Base-by-base conservation (phyloP, 163 green algal species). In the Scenedesmus sp. region DNA sequence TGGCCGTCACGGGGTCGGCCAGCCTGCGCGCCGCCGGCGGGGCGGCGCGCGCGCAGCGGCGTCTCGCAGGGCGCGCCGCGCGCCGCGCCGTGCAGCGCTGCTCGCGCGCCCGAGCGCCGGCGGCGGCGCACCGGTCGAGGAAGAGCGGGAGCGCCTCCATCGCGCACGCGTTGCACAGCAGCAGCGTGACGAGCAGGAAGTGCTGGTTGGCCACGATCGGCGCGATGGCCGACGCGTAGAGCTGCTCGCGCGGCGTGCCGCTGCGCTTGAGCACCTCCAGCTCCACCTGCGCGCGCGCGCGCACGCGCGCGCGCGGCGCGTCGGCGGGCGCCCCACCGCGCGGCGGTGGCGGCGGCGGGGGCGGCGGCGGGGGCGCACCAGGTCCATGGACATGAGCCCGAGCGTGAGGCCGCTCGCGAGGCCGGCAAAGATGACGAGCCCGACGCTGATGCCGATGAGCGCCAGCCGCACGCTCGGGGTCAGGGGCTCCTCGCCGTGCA, bases 61-160 rank as follows among this genome's bases (percentile, higher is more conserved):
- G n/a, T n/a, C n/a, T n/a, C n/a, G n/a, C n/a, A n/a, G n/a, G n/a
- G n/a, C n/a, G 31, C 5, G 69, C 63, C 51, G 44, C 9, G n/a
- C n/a, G n/a, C n/a, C n/a, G n/a, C n/a, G n/a, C n/a, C n/a, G n/a
- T n/a, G n/a, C n/a, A n/a, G n/a, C n/a, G n/a, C n/a, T n/a, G n/a
- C n/a, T n/a, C n/a, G n/a, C n/a, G n/a, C n/a, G n/a, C n/a, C n/a
- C n/a, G n/a, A n/a, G n/a, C n/a, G n/a, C n/a, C n/a, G n/a, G n/a
- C n/a, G n/a, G n/a, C n/a, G n/a, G n/a, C n/a, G n/a, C n/a, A n/a
- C 0, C 91, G 78, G 75, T 98, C 93, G 15, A 99, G 77, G 73
- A 97, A 95, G 0, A 99, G 84, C 1, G 95, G 95, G 42, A 98
- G 85, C 34, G 84, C 91, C 87, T 96, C 93, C 74, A 94, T 94